Evolutionary conservation across 306 rosid species (phyloP).

Genomic region (Rosa lucieae): DNA sequence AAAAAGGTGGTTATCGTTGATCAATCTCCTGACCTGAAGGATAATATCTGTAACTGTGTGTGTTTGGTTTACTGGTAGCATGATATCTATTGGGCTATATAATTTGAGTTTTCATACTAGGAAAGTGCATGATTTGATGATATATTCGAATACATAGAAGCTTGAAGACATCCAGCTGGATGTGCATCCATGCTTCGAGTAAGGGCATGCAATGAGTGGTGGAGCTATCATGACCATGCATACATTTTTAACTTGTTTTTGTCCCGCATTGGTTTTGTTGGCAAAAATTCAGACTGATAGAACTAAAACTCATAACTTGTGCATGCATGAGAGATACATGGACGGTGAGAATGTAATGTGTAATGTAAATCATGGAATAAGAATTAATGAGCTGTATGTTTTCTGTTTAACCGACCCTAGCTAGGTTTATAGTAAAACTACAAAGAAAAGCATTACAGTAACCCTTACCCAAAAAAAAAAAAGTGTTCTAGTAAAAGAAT

Average conservation of each 20-base stretch:
- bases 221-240: background rate
- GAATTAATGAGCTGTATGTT: background rate
- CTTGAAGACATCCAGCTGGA: background rate
- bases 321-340: background rate
- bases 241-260: background rate
- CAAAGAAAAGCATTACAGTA: background rate
- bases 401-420: background rate
- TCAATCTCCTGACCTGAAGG: background rate
- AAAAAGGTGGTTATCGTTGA: background rate
- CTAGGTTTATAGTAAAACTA: background rate
- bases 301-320: background rate
- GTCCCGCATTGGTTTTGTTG: background rate
- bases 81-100: background rate
- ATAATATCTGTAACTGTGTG: background rate
- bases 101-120: slow-evolving; percentile 10
- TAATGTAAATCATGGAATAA: slow-evolving; percentile 3
- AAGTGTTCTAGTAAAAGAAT: background rate
- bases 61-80: background rate
- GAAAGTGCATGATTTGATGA: background rate
- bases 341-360: background rate
- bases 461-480: background rate
- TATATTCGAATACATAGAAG: background rate
- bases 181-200: background rate
- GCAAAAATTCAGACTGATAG: background rate
- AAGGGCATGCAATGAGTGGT: background rate